Percentiles rank a stretch among this genome's conserved stretches.
phyloP scores from a whole-genome alignment of 2,329 filamentous ascomycete species.

The Lachnellula suecica region DNA sequence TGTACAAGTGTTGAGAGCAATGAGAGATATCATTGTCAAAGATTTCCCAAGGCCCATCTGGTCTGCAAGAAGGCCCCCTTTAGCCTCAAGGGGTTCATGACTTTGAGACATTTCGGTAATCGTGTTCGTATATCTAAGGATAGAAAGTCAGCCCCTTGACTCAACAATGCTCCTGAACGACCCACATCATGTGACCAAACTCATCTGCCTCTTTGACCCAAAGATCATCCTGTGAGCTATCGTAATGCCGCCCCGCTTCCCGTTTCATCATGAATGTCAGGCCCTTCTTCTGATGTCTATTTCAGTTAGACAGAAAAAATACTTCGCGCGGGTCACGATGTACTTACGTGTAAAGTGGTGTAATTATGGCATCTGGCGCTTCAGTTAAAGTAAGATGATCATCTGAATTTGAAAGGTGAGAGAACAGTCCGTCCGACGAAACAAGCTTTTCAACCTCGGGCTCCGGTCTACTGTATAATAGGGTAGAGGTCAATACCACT shows the following conservation, averaged over 20 bases:
- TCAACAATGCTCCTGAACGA: too few relatives aligned
- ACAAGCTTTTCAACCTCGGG: conserved; percentile 1
- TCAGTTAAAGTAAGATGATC: conserved; percentile 7
- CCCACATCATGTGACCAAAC: conserved; percentile 34
- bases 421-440: background rate
- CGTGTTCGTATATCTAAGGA: conserved; percentile 67
- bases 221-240: conserved; percentile 10
- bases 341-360: conserved; percentile 8
- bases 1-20: conserved; percentile 26
- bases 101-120: conserved; percentile 68
- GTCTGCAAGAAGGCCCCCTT: conserved; percentile 56
- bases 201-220: conserved; percentile 24
- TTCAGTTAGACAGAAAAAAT: background rate
- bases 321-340: background rate
- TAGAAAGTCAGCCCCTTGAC: too few relatives aligned
- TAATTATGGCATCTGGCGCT: conserved; percentile 4
- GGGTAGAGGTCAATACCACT: conserved; percentile 4
- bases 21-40: conserved; percentile 44
- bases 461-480: background rate
- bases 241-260: conserved; percentile 38
- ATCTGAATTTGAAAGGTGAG: conserved; percentile 1
- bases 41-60: conserved; percentile 59
- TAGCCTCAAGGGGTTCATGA: conserved; percentile 59
- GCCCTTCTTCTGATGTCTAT: conserved; percentile 39
- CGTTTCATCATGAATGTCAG: conserved; percentile 39